These are phyloP conservation scores for Cyclocybe cylindracea DNA, from an alignment of 768 basidiomycete species.

Conservation along the genomic window DNA sequence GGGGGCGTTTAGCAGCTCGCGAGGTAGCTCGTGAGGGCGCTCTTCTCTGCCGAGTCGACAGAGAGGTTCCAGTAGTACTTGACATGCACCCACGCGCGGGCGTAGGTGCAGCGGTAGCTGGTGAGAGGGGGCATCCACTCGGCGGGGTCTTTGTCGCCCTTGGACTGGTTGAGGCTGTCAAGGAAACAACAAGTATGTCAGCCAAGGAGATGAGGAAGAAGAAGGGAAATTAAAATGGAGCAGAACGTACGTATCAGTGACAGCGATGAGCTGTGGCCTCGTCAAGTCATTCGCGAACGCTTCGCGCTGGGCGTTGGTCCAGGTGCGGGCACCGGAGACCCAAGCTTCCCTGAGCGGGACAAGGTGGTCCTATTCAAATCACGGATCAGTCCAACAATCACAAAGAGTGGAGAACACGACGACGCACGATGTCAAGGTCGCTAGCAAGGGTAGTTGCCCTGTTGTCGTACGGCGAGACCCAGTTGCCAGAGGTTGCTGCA, in stretches of 20 bases:
- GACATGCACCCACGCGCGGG: slow-evolving; percentile 53
- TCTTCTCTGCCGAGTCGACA: slow-evolving; percentile 52
- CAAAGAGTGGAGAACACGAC: background rate
- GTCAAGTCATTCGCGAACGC: slow-evolving; percentile 57
- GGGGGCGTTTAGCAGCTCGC: slow-evolving; percentile 29
- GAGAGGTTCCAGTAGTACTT: slow-evolving; percentile 52
- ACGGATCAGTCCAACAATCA: background rate
- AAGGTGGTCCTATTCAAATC: slow-evolving; percentile 44
- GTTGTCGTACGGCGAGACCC: slow-evolving; percentile 55
- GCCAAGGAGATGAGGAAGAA: background rate
- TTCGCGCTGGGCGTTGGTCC: slow-evolving; percentile 52
- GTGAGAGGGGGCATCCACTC: slow-evolving; percentile 51
- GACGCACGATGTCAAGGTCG: slow-evolving; percentile 51
- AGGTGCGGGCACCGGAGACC: slow-evolving; percentile 53
- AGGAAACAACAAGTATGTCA: background rate
- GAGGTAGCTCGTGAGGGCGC: slow-evolving; percentile 42
- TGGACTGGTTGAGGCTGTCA: background rate
- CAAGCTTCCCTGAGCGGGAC: slow-evolving; percentile 60
- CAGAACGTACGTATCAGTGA: slow-evolving; percentile 38
- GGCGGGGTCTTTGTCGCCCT: slow-evolving; percentile 38
- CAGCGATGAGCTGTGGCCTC: slow-evolving; percentile 54
- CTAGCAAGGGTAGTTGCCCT: slow-evolving; percentile 44
- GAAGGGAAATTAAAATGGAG: background rate
- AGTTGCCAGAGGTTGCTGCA: slow-evolving; percentile 45
- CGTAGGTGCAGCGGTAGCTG: slow-evolving; percentile 52